Evolutionary conservation across 129 eudicot genomes (phyloP).

Genomic region (Flaveria trinervia): DNA sequence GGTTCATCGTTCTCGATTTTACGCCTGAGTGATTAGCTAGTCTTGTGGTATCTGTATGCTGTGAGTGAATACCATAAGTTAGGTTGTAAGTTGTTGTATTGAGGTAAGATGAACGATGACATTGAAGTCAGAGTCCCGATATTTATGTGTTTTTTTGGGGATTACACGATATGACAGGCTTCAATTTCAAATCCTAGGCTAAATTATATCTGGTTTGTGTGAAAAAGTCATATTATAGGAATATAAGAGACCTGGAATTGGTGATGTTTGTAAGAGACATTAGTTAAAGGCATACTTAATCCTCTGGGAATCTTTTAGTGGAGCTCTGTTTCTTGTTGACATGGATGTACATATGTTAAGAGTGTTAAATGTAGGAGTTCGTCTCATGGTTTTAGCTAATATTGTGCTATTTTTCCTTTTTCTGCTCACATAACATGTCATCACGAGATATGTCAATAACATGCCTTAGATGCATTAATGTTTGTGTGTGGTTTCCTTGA

Average conservation of each 20-base stretch:
- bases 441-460: background rate
- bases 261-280: background rate
- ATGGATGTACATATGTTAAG: background rate
- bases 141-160: constrained; percentile 6
- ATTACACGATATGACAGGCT: background rate
- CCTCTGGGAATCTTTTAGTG: background rate
- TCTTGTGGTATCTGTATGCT: background rate
- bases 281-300: background rate
- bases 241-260: background rate
- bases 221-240: background rate
- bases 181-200: background rate
- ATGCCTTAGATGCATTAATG: background rate
- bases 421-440: background rate
- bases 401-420: background rate
- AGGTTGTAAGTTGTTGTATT: constrained; percentile 16
- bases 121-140: background rate
- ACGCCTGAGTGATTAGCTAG: background rate
- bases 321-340: background rate
- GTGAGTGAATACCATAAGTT: background rate
- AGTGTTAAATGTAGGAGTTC: background rate
- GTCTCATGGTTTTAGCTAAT: background rate
- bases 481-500: constrained; percentile 10
- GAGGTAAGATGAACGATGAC: background rate
- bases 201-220: background rate
- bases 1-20: constrained; percentile 17